Conservation (phyloP, 2,329 filamentous ascomycete species). For the Hymenoscyphus occultus region DNA sequence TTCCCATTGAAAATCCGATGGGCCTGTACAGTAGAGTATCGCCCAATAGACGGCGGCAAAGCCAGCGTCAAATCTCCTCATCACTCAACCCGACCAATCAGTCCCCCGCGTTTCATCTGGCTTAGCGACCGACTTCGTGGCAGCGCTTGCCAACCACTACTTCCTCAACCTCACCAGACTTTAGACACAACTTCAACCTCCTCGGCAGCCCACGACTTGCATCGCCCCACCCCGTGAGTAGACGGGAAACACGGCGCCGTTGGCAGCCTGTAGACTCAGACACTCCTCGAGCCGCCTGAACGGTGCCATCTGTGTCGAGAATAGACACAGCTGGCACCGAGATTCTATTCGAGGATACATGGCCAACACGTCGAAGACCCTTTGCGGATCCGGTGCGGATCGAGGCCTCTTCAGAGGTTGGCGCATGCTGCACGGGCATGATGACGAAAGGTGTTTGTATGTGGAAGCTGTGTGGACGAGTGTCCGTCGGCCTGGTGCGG, state of each 20-base stretch:
- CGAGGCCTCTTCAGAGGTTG: constrained; percentile 5
- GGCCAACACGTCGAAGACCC: constrained; percentile 27
- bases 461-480: not conserved
- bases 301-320: not conserved
- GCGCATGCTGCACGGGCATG: not conserved
- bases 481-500: not conserved
- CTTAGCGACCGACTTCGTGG: constrained; percentile 16
- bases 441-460: not conserved
- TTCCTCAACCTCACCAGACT: not conserved
- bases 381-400: not conserved
- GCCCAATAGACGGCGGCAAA: constrained; percentile 5
- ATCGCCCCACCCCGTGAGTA: constrained; percentile 25
- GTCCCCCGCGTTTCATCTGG: constrained; percentile 6
- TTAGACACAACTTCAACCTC: constrained; percentile 11
- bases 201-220: constrained; percentile 24
- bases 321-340: constrained; percentile 2
- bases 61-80: constrained; percentile 13
- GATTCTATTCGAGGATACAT: constrained; percentile 34
- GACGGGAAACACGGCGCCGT: constrained; percentile 13
- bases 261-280: constrained; percentile 22
- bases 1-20: not conserved
- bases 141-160: constrained; percentile 30
- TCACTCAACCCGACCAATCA: constrained; percentile 5
- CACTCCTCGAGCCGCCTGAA: constrained; percentile 27
- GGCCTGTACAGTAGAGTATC: not conserved